Evolutionary conservation across 2,329 filamentous ascomycete genomes (phyloP), one percentile per base, ranked within the genome.

Genomic region (Scedosporium apiospermum): DNA sequence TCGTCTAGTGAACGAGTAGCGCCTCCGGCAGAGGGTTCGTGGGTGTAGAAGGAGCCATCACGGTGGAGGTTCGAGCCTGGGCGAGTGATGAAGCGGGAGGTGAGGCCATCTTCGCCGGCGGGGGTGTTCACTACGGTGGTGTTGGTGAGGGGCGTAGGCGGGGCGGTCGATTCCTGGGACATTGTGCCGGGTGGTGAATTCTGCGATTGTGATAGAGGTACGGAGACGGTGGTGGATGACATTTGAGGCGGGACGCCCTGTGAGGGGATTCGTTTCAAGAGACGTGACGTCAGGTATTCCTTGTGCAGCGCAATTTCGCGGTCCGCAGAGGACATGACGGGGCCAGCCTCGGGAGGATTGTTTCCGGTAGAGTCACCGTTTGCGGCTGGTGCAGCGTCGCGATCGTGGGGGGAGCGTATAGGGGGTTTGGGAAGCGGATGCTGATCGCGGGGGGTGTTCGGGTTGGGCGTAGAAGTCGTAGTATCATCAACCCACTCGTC

Each of bases 401-500:
- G 44, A 14, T 30, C 10, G n/a, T 53, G 58, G n/a, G 58, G 30
- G 30, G 58, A 12, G 16, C 16, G 51, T 41, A 23, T 30, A 53
- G 3, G 21, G 21, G 12, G 63, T 30, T 38, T 51, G 12, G 10
- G 55, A 49, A n/a, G 42, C 10, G 51, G 14, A 41, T 9, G 26
- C 21, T 57, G 53, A 27, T 60, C 18, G 53, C 61, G 44, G 44
- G 34, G 60, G 16, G 51, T 65, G 30, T 30, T 65, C 61, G 14
- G 73, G 65, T 84, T 81, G 4, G 85, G 85, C 10, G 84, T 87
- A 60, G 84, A 85, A 63, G 83, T 86, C 57, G 78, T 80, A 72
- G 84, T 87, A 64, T 85, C 84, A 72, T 88, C 86, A 51, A 88
- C 83, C 86, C 86, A 88, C 75, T 85, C 85, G 77, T 85, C 83